Conservation (phyloP, 1,139 yeast genomes). For the Zhuliangozyma blackwelliae region DNA sequence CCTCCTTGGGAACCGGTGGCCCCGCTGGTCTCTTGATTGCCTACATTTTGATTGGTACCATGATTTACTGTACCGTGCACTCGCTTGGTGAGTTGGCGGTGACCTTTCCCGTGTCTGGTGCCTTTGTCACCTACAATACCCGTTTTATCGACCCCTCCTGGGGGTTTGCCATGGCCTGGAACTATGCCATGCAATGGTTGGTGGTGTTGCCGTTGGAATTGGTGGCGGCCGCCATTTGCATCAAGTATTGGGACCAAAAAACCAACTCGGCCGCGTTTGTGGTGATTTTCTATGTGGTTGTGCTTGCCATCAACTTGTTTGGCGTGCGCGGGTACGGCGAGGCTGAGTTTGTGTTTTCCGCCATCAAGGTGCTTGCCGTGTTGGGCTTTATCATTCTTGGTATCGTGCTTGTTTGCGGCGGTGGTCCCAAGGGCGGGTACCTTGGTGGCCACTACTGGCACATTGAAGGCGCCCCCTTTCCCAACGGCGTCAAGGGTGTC, state of each 20-base stretch:
- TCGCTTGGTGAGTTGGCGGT: slow-evolving; percentile 71
- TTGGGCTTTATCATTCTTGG: slow-evolving; percentile 70
- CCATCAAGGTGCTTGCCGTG: slow-evolving; percentile 60
- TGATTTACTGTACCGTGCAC: slow-evolving; percentile 63
- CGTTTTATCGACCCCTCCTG: slow-evolving; percentile 62
- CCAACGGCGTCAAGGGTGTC: slow-evolving; percentile 58
- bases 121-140: slow-evolving; percentile 64
- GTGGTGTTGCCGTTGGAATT: slow-evolving; percentile 68
- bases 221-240: slow-evolving; percentile 72
- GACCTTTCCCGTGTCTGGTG: slow-evolving; percentile 70
- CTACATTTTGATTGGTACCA: slow-evolving; percentile 40
- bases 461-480: slow-evolving; percentile 57
- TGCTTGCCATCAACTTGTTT: slow-evolving; percentile 54
- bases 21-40: slow-evolving; percentile 73
- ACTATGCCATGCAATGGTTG: slow-evolving; percentile 69
- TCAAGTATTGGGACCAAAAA: slow-evolving; percentile 57
- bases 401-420: slow-evolving; percentile 66
- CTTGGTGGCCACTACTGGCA: slow-evolving; percentile 60
- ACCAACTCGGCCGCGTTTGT: slow-evolving; percentile 68
- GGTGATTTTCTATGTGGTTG: slow-evolving; percentile 55
- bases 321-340: slow-evolving; percentile 71
- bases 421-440: slow-evolving; percentile 45
- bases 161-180: slow-evolving; percentile 79
- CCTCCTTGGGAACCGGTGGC: slow-evolving; percentile 57
- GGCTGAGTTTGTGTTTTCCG: slow-evolving; percentile 60